Conservation (phyloP, 192 early-diverging fungal genomes). For the Backusella sp. region DNA sequence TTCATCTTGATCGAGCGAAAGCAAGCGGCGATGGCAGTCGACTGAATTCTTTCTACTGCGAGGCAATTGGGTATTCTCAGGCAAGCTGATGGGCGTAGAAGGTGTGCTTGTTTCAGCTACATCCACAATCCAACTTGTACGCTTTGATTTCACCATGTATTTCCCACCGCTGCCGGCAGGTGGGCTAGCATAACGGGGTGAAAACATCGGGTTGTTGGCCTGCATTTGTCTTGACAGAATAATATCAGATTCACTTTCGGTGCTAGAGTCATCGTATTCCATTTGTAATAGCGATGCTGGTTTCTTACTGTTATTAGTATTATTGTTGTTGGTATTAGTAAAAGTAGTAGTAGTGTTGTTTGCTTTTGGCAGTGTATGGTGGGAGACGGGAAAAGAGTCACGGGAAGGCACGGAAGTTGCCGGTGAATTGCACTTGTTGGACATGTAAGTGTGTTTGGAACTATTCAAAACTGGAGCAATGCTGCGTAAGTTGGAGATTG, state of each 20-base stretch:
- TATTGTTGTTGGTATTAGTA: not conserved
- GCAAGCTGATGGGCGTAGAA: constrained; percentile 15
- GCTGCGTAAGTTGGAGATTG: not conserved
- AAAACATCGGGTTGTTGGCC: not conserved
- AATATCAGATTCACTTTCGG: not conserved
- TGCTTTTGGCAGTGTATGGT: not conserved
- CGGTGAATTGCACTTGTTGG: not conserved
- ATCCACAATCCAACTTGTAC: constrained; percentile 34
- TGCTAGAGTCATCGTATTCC: not conserved
- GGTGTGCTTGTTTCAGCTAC: constrained; percentile 4
- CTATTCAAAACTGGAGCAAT: constrained; percentile 7
- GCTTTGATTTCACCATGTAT: constrained; percentile 30
- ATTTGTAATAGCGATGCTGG: not conserved
- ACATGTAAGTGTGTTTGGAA: not conserved
- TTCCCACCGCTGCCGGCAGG: constrained; percentile 25
- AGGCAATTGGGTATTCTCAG: constrained; percentile 6
- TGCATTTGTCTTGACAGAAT: not conserved
- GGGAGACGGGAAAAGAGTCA: not conserved
- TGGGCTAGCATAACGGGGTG: constrained; percentile 17
- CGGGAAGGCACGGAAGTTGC: constrained; percentile 4
- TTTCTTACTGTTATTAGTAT: not conserved
- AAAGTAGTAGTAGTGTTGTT: not conserved
- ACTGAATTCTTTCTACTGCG: constrained; percentile 18
- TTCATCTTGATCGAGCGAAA: not conserved
- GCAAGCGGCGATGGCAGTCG: not conserved